Evolutionary conservation across 345 rosid species (phyloP).

Genomic region (Camelina sativa): DNA sequence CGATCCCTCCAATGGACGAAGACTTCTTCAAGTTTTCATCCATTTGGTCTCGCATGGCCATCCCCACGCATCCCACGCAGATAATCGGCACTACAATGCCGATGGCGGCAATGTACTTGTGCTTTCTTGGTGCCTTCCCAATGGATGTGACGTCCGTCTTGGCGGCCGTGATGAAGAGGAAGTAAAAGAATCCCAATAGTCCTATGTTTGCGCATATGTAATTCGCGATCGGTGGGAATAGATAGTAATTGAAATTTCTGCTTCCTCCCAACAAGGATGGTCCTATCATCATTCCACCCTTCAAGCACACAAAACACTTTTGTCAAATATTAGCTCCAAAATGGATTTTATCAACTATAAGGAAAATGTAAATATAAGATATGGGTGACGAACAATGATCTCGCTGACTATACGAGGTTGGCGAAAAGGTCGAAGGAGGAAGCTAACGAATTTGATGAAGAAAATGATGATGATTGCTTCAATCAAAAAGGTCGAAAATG

Average conservation of each 20-base stretch:
- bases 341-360: neutral
- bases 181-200: slow-evolving; percentile 58
- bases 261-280: slow-evolving; percentile 68
- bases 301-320: slow-evolving; percentile 3
- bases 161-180: slow-evolving; percentile 61
- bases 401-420: slow-evolving; percentile 75
- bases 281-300: slow-evolving; percentile 88
- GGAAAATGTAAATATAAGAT: neutral
- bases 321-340: neutral
- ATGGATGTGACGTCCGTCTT: slow-evolving; percentile 55
- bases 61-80: slow-evolving; percentile 3
- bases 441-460: slow-evolving; percentile 45
- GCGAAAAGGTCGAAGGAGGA: slow-evolving; percentile 66
- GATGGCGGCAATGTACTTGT: slow-evolving; percentile 42
- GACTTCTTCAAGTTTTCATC: slow-evolving; percentile 26
- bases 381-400: slow-evolving; percentile 58
- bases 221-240: slow-evolving; percentile 52
- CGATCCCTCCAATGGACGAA: slow-evolving; percentile 47
- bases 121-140: slow-evolving; percentile 50
- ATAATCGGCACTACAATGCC: slow-evolving; percentile 47
- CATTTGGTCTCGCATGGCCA: slow-evolving; percentile 42
- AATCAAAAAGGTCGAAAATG: slow-evolving; percentile 50
- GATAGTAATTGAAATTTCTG: slow-evolving; percentile 34
- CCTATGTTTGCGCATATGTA: slow-evolving; percentile 62
- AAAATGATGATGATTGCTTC: slow-evolving; percentile 52